These are phyloP conservation scores for Eucalyptus regnans DNA, from an alignment of 345 rosid genomes.

Conservation along the genomic window DNA sequence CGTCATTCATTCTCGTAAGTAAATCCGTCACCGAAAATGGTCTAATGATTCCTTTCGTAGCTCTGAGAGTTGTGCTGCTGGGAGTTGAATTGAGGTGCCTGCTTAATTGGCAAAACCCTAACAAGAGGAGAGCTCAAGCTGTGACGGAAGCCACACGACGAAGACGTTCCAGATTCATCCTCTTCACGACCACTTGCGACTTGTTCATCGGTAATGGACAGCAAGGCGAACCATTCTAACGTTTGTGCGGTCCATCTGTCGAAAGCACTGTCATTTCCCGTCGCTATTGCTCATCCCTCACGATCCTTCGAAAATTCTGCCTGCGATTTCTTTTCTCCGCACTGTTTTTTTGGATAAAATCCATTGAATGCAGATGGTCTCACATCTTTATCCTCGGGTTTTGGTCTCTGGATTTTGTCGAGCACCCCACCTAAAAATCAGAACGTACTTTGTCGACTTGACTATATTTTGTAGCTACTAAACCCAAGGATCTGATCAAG, in stretches of 20 bases:
- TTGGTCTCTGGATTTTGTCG: not conserved
- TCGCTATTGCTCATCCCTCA: not conserved
- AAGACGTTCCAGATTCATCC: conserved; percentile 12
- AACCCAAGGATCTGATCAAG: not conserved
- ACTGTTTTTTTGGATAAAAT: not conserved
- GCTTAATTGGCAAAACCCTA: not conserved
- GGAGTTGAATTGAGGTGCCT: not conserved
- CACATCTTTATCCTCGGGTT: not conserved
- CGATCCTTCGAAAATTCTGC: not conserved
- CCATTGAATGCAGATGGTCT: not conserved
- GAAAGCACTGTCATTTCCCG: not conserved
- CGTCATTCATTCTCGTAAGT: not conserved
- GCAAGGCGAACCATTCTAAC: not conserved
- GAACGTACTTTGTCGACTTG: not conserved
- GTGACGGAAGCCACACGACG: conserved; percentile 23
- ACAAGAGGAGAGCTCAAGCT: not conserved
- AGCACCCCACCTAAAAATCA: not conserved
- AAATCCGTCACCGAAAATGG: not conserved
- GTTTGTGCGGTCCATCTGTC: not conserved
- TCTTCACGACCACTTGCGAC: not conserved
- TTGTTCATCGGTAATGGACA: not conserved
- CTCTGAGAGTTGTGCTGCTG: not conserved
- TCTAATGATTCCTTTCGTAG: not conserved
- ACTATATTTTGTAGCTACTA: not conserved
- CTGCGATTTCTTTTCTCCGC: not conserved